Conservation (phyloP, 1,284 basidiomycete genomes). For the Boletus putidus region DNA sequence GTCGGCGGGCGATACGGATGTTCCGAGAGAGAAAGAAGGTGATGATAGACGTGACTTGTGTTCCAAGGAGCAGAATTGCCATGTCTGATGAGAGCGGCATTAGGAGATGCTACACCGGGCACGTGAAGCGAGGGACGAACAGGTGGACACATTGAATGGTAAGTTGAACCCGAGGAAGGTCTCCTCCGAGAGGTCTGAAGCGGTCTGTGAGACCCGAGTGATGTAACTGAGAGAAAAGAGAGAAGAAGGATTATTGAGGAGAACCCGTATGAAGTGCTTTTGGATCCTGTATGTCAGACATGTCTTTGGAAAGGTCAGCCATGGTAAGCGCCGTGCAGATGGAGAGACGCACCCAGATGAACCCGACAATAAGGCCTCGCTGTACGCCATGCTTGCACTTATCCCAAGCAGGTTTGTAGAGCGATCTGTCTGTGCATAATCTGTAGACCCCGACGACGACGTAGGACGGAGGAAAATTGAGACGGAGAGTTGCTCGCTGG, state of each 20-base stretch:
- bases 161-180: conserved; percentile 62
- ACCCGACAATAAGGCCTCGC: conserved; percentile 61
- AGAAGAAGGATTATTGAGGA: conserved; percentile 58
- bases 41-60: conserved; percentile 72
- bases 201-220: conserved; percentile 26
- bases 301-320: conserved; percentile 42
- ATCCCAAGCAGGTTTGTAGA: conserved; percentile 72
- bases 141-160: conserved; percentile 67
- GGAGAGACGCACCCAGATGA: conserved; percentile 58
- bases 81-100: conserved; percentile 53
- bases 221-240: conserved; percentile 19
- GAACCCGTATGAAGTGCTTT: conserved; percentile 57
- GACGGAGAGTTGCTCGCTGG: conserved; percentile 52
- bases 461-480: conserved; percentile 73
- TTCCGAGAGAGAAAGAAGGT: conserved; percentile 79
- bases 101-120: neutral
- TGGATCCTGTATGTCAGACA: conserved; percentile 65
- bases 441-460: conserved; percentile 73
- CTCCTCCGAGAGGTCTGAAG: conserved; percentile 64
- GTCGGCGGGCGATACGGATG: conserved; percentile 71
- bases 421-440: conserved; percentile 60
- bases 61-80: conserved; percentile 66
- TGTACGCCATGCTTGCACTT: conserved; percentile 70
- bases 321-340: neutral
- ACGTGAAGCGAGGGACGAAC: conserved; percentile 41